A percentile compares a stretch with the other conserved stretches of the same genome.
Evolutionary conservation across 2,329 filamentous ascomycete genomes (phyloP).

Genomic region (Clonostachys solani): DNA sequence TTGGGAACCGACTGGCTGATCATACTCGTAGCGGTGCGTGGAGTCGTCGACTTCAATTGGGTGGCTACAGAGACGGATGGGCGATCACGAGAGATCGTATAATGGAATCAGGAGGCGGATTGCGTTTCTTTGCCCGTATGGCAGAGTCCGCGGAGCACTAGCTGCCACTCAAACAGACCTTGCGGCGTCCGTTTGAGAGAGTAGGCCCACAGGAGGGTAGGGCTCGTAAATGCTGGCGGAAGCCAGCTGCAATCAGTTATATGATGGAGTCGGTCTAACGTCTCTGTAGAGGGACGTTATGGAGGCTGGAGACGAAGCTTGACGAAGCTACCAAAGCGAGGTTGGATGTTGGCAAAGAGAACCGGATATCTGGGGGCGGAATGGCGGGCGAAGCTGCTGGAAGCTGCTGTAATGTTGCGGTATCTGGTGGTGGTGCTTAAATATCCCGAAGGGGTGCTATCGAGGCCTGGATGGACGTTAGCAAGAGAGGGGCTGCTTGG

Average conservation of each 20-base stretch:
- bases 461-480: conserved; percentile 39
- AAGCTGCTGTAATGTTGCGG: not conserved
- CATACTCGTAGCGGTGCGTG: conserved; percentile 50
- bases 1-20: conserved; percentile 75
- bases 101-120: too few relatives aligned
- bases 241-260: conserved; percentile 70
- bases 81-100: too few relatives aligned
- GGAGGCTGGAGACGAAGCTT: conserved; percentile 82
- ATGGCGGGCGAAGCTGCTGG: conserved; percentile 28
- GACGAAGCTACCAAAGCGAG: conserved; percentile 65
- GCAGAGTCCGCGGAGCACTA: conserved; percentile 81
- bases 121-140: conserved; percentile 22
- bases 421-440: conserved; percentile 2
- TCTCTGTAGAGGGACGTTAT: conserved; percentile 73
- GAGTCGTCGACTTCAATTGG: conserved; percentile 1
- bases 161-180: conserved; percentile 97
- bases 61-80: too few relatives aligned
- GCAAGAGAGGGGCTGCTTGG: not conserved
- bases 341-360: conserved; percentile 81
- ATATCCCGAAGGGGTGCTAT: conserved; percentile 45
- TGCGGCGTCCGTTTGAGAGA: conserved; percentile 92
- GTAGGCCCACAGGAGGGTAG: conserved; percentile 85
- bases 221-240: conserved; percentile 68
- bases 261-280: conserved; percentile 41
- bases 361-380: conserved; percentile 72